phyloP scores from a whole-genome alignment of 2,329 filamentous ascomycete genomes.

The Alternaria rosae region DNA sequence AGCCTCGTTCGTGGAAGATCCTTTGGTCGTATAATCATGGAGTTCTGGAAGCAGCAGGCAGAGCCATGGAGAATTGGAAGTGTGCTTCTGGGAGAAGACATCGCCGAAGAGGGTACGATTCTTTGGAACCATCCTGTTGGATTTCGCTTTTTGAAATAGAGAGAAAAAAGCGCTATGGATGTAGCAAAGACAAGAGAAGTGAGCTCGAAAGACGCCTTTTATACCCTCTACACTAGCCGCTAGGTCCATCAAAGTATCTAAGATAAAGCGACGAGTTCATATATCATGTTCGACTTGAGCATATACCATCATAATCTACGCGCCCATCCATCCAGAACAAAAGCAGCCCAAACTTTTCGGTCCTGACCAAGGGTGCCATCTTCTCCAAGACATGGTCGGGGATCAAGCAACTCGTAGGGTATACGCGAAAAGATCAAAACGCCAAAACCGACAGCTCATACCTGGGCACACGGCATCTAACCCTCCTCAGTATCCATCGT shows the following conservation, averaged over 20 bases:
- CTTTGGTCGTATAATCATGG: too few relatives aligned
- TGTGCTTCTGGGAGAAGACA: too few relatives aligned
- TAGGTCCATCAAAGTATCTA: not conserved
- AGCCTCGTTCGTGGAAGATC: too few relatives aligned
- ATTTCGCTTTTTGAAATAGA: too few relatives aligned
- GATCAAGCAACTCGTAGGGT: slow-evolving; percentile 16
- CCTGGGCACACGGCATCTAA: slow-evolving; percentile 37
- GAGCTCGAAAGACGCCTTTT: not conserved
- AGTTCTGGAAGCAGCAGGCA: too few relatives aligned
- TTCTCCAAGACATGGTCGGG: slow-evolving; percentile 7
- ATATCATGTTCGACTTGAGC: not conserved
- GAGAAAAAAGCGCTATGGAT: fast-evolving
- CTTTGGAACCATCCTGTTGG: too few relatives aligned
- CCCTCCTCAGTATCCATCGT: slow-evolving; percentile 81
- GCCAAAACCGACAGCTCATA: not conserved
- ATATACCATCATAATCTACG: not conserved
- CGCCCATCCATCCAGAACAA: not conserved
- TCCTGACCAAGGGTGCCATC: slow-evolving; percentile 6
- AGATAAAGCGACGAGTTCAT: not conserved
- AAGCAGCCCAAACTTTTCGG: not conserved
- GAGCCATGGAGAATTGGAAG: too few relatives aligned
- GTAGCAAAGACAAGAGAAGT: not conserved
- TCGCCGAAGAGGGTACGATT: too few relatives aligned
- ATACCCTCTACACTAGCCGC: not conserved
- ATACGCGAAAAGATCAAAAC: slow-evolving; percentile 4